Conservation (phyloP, 1,284 basidiomycete genomes). For the Fomitopsis betulina region DNA sequence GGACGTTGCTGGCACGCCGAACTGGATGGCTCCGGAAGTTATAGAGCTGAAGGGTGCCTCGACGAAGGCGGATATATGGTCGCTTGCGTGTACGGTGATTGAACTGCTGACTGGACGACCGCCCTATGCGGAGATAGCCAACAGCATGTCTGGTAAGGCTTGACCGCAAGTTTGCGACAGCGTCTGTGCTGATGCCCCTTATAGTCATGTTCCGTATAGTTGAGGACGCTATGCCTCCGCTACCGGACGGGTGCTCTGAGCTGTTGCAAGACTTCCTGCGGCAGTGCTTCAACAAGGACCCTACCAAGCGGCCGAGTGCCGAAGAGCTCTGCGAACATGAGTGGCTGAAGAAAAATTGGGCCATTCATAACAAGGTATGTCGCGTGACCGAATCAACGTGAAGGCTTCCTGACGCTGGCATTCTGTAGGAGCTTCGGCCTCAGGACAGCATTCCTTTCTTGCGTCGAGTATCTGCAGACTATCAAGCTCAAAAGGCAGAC, state of each 20-base stretch:
- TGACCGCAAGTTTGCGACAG: constrained; percentile 7
- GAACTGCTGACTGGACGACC: constrained; percentile 90
- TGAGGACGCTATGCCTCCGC: constrained; percentile 83
- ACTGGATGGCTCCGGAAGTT: constrained; percentile 98
- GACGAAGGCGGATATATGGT: constrained; percentile 87
- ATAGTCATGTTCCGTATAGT: constrained; percentile 94
- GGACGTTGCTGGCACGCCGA: constrained; percentile 90
- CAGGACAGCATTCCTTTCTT: constrained; percentile 95
- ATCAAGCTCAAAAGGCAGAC: constrained; percentile 59
- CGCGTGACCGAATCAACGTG: not conserved
- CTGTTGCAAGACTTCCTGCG: constrained; percentile 74
- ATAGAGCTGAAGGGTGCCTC: constrained; percentile 80
- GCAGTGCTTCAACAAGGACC: constrained; percentile 88
- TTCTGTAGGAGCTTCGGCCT: constrained; percentile 65
- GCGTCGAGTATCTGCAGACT: constrained; percentile 81
- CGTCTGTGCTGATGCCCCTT: not conserved
- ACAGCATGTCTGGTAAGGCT: constrained; percentile 75
- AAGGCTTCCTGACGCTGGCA: not conserved
- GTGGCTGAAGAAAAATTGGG: constrained; percentile 84
- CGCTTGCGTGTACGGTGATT: constrained; percentile 88
- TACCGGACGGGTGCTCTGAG: constrained; percentile 76
- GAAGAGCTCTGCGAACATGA: constrained; percentile 83
- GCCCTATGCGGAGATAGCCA: constrained; percentile 83
- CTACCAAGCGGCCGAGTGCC: constrained; percentile 74
- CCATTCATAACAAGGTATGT: constrained; percentile 58